Conservation (phyloP, 345 rosid species). For the Heritiera littoralis region DNA sequence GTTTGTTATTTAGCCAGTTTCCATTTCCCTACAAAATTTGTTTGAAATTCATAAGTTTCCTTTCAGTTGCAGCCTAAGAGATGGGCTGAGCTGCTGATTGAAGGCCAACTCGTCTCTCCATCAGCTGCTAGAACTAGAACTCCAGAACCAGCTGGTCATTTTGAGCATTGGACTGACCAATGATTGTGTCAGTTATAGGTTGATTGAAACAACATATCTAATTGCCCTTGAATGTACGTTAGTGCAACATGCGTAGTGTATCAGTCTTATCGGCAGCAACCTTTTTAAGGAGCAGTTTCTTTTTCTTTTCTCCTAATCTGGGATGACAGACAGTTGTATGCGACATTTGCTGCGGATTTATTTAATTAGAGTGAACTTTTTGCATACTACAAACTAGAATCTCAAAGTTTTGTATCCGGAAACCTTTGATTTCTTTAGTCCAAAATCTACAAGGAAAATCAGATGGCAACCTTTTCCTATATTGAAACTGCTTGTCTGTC, state of each 20-base stretch:
- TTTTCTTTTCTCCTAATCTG: neutral
- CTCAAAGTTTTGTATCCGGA: too few relatives aligned
- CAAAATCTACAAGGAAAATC: neutral
- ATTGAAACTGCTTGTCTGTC: too few relatives aligned
- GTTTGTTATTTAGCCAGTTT: neutral
- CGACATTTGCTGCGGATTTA: neutral
- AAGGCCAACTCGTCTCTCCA: conserved; percentile 25
- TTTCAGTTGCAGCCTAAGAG: conserved; percentile 26
- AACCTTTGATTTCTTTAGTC: neutral
- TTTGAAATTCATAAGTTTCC: neutral
- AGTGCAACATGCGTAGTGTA: neutral
- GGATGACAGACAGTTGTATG: neutral
- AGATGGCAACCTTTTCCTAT: neutral
- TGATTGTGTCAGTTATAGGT: conserved; percentile 31
- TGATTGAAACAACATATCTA: conserved; percentile 39
- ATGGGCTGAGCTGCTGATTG: conserved; percentile 31
- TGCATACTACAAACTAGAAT: too few relatives aligned
- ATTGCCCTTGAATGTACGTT: neutral
- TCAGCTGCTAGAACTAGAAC: conserved; percentile 20
- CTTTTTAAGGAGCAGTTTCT: neutral
- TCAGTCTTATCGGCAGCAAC: neutral
- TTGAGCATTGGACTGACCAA: conserved; percentile 26
- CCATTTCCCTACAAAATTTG: neutral
- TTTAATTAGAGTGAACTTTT: too few relatives aligned
- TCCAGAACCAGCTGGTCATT: conserved; percentile 32